A percentile compares a stretch with the other conserved stretches of the same genome.
These are phyloP conservation scores for Phlebiopsis gigantea DNA, from an alignment of 768 basidiomycete genomes.

Conservation along the genomic window DNA sequence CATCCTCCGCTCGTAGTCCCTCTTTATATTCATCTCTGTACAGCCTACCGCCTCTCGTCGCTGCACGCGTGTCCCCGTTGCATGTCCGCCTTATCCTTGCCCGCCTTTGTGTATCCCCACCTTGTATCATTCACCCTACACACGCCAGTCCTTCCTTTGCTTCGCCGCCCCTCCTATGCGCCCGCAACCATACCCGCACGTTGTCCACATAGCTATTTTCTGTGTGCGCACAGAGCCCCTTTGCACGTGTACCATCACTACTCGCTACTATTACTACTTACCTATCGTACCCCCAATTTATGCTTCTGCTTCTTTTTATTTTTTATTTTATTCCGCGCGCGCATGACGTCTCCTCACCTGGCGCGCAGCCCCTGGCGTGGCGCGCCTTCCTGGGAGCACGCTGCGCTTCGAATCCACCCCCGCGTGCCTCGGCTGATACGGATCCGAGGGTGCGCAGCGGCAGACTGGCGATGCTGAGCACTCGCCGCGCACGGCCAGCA, in stretches of 20 bases:
- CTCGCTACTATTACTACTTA: background rate
- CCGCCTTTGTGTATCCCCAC: background rate
- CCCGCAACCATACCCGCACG: background rate
- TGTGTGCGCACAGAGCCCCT: background rate
- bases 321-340: background rate
- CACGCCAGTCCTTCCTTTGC: background rate
- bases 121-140: background rate
- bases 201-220: background rate
- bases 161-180: background rate
- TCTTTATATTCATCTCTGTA: background rate
- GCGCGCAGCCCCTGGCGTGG: no score
- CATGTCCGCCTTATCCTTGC: background rate
- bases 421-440: no score
- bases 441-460: no score
- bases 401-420: no score
- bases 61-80: background rate
- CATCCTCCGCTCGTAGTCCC: background rate
- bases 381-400: no score
- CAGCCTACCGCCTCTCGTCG: background rate
- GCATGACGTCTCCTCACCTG: no score
- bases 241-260: background rate
- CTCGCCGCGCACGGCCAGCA: no score
- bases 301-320: background rate
- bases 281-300: background rate
- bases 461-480: no score